These are phyloP conservation scores for Draba incana DNA, from an alignment of 345 rosid genomes.

Conservation along the genomic window DNA sequence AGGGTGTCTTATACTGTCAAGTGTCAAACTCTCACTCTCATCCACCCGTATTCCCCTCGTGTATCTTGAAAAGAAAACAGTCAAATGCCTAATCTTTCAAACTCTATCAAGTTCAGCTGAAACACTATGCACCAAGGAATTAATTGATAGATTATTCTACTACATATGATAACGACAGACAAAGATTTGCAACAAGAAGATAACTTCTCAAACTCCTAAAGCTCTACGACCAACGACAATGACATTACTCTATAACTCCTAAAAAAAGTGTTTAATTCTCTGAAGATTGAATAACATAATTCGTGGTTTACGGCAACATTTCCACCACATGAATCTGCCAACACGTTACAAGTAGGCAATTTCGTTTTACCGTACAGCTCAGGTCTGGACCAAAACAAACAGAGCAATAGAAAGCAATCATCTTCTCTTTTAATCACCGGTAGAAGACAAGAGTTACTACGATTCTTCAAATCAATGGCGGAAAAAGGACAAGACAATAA, in stretches of 20 bases:
- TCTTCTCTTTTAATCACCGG: neutral
- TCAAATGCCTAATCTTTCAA: neutral
- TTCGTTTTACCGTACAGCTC: constrained; percentile 21
- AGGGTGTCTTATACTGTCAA: constrained; percentile 58
- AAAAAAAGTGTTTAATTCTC: neutral
- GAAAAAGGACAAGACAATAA: neutral
- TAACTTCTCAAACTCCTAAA: neutral
- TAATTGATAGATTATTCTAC: neutral
- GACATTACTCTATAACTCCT: neutral
- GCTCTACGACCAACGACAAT: constrained; percentile 3
- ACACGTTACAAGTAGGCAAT: constrained; percentile 23
- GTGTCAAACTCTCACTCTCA: constrained; percentile 61
- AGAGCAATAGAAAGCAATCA: constrained; percentile 6
- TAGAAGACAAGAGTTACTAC: neutral
- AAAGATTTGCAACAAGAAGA: neutral
- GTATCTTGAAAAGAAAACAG: constrained; percentile 27
- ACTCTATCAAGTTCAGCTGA: constrained; percentile 18
- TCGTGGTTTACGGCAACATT: neutral
- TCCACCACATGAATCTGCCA: neutral
- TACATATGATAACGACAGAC: neutral
- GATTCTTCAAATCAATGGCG: constrained; percentile 10
- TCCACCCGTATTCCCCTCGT: constrained; percentile 49
- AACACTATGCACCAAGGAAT: neutral
- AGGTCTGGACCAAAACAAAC: constrained; percentile 20
- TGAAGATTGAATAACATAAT: neutral